These are phyloP conservation scores for Hyaloperonospora brassicae DNA, from an alignment of 352 stramenopile genomes.

Conservation along the genomic window DNA sequence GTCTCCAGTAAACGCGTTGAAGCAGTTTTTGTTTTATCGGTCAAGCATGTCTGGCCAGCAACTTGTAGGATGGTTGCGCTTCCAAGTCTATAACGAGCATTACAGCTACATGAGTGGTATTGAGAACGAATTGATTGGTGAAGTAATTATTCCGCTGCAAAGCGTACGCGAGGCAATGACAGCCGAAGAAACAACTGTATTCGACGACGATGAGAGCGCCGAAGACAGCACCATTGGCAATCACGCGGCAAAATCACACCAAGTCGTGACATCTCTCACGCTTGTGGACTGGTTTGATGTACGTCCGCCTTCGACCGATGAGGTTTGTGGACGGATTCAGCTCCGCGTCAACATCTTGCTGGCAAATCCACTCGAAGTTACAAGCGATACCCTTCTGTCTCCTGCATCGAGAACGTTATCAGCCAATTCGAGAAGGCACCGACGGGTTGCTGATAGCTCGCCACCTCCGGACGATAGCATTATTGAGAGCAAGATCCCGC, in stretches of 20 bases:
- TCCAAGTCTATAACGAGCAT: conserved; percentile 68
- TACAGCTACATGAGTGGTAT: conserved; percentile 74
- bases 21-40: conserved; percentile 74
- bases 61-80: conserved; percentile 54
- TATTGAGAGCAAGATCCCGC: conserved; percentile 56
- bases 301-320: conserved; percentile 43
- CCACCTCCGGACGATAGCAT: conserved; percentile 30
- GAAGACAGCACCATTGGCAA: conserved; percentile 11
- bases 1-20: conserved; percentile 57
- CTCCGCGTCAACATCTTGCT: conserved; percentile 65
- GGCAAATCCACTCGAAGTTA: conserved; percentile 35
- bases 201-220: conserved; percentile 23
- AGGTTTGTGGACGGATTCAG: conserved; percentile 64
- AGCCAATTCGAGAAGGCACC: conserved; percentile 24
- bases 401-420: conserved; percentile 11
- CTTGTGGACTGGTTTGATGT: conserved; percentile 79
- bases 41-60: conserved; percentile 27
- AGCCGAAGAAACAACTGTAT: conserved; percentile 49
- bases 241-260: conserved; percentile 17
- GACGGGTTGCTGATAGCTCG: conserved; percentile 34
- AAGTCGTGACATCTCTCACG: conserved; percentile 55
- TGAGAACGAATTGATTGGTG: conserved; percentile 64
- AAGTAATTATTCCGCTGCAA: conserved; percentile 64
- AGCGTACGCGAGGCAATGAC: conserved; percentile 58
- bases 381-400: conserved; percentile 17